Base-by-base conservation (phyloP, 257 asterid species). In the Solanum boliviense region DNA sequence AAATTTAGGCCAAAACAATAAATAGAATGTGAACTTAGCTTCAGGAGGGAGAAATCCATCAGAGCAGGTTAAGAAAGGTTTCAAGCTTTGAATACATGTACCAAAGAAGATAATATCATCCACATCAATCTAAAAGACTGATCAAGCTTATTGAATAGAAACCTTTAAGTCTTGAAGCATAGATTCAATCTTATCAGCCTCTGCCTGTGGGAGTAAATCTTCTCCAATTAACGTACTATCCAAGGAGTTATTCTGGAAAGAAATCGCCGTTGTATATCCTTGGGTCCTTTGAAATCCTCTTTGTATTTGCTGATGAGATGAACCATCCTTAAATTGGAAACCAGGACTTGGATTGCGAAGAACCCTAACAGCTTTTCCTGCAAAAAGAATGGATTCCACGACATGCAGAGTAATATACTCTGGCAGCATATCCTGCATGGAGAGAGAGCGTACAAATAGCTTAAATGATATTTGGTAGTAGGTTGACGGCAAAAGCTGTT, bases 281-380 rank as follows among this genome's bases (percentile, higher is more conserved):
- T 91, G 96, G 86, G 86, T 87, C 92, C 90, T 92, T 91, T 92
- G 96, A 90, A 96, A 88, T 90, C 96, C 98, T 91, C 89, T 94
- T 67, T 91, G 94, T 58, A 92, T 90, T 91, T 94, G 96, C 91
- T 91, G 99, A 87, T 90, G 91, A 75, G 93, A 89, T 71, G 92
- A 88, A 89, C 89, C 87, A 76, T 92, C 95, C 84, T 90, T 91
- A 72, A 90, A 90, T 86, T 91, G 94, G 87, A 91, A 89, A 48
- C 94, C 83, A 21, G 95, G 94, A 90, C 95, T 95, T 90, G 99
- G 99, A 93, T 97, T 97, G 86, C 98, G 95, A 90, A 97, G 99
- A 91, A 96, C 94, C 91, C 98, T 90, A 88, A 97, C 88, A 88
- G 99, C 99, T 94, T 97, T 97, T 87, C 99, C 99, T 91, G 99